Evolutionary conservation across 2,329 filamentous ascomycete genomes (phyloP).

Genomic region (Fusarium nurragi): DNA sequence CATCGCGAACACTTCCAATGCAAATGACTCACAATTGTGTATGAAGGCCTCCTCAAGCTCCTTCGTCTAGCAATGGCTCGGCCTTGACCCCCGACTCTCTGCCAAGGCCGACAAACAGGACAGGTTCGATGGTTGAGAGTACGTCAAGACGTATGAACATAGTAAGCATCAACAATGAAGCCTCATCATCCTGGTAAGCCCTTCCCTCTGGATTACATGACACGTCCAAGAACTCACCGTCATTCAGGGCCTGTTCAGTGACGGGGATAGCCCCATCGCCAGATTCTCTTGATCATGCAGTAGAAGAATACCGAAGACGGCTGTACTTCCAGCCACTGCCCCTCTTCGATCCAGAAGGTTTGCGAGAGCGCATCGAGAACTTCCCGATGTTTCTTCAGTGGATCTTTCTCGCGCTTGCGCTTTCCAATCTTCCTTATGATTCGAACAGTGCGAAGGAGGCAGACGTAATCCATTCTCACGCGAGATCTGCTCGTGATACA

Average conservation of each 20-base stretch:
- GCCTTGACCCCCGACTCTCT: slow-evolving; percentile 17
- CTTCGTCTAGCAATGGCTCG: slow-evolving; percentile 14
- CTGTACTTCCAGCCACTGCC: slow-evolving; percentile 38
- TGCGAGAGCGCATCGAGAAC: slow-evolving; percentile 4
- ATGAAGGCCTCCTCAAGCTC: neutral
- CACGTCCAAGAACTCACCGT: neutral
- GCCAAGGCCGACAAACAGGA: neutral
- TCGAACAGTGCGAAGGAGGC: slow-evolving; percentile 24
- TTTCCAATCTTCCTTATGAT: slow-evolving; percentile 17
- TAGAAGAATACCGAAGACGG: slow-evolving; percentile 25
- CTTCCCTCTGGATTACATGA: accelerated
- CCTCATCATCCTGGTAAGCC: slow-evolving; percentile 1
- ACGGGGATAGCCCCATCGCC: slow-evolving; percentile 3
- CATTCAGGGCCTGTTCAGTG: neutral
- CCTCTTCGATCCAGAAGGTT: slow-evolving; percentile 19
- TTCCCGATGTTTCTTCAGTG: slow-evolving; percentile 27
- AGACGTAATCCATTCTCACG: slow-evolving; percentile 12
- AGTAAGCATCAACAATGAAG: neutral
- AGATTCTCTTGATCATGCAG: slow-evolving; percentile 14
- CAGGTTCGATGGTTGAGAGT: neutral
- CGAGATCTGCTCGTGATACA: slow-evolving; percentile 18
- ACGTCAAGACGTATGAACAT: neutral
- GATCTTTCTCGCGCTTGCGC: slow-evolving; percentile 26
- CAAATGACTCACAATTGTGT: neutral
- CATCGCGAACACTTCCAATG: accelerated